These are phyloP conservation scores for Aleurites moluccanus DNA, from an alignment of 441 rosid species.

Conservation along the genomic window DNA sequence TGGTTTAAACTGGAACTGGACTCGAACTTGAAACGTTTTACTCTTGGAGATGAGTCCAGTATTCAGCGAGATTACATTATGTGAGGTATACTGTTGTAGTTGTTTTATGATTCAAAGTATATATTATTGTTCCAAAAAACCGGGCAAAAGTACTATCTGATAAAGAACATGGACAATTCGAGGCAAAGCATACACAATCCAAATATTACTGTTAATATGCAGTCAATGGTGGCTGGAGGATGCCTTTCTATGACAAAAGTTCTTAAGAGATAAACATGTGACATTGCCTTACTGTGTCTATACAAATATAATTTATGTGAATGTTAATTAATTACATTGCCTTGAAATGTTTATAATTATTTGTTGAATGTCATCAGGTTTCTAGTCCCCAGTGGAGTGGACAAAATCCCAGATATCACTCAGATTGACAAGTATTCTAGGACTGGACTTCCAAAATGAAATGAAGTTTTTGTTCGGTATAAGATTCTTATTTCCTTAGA, in stretches of 20 bases:
- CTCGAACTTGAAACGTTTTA: too few relatives aligned
- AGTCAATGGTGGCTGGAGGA: constrained; percentile 67
- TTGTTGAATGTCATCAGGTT: constrained; percentile 42
- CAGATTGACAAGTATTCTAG: constrained; percentile 47
- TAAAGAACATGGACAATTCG: constrained; percentile 45
- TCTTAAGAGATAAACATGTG: constrained; percentile 53
- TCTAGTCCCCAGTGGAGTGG: constrained; percentile 56
- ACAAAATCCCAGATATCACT: constrained; percentile 51
- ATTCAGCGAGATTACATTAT: background rate
- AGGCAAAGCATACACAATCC: constrained; percentile 96
- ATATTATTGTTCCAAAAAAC: constrained; percentile 1
- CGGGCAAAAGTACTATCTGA: constrained; percentile 73
- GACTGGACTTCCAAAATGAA: constrained; percentile 11
- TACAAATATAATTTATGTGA: background rate
- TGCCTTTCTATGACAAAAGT: constrained; percentile 52
- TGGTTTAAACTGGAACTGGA: too few relatives aligned
- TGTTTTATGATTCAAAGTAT: background rate
- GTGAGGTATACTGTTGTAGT: too few relatives aligned
- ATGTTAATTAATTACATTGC: background rate
- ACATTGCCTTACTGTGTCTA: background rate
- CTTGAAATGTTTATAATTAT: background rate
- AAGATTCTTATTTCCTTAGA: too few relatives aligned
- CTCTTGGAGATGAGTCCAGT: too few relatives aligned
- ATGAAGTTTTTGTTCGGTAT: background rate
- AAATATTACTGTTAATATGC: constrained; percentile 75